These are phyloP conservation scores for Microbotryum lychnidis-dioicae DNA, from an alignment of 1,284 basidiomycete genomes.

Conservation along the genomic window DNA sequence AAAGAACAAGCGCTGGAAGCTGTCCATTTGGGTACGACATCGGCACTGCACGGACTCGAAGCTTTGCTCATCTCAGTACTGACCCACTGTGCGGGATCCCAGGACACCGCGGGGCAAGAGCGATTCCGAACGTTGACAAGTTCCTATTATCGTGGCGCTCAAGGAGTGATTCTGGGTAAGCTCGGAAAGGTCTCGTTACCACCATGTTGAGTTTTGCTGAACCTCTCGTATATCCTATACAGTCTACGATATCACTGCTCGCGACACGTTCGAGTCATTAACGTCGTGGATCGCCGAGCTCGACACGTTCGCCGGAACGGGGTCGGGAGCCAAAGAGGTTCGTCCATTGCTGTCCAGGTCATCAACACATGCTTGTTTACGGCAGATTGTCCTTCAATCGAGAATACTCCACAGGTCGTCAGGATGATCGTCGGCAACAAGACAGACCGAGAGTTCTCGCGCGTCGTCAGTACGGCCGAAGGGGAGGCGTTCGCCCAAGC, in stretches of 20 bases:
- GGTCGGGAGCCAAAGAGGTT: conserved; percentile 14
- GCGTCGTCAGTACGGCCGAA: conserved; percentile 73
- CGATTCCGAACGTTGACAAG: conserved; percentile 84
- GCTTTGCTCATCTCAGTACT: not conserved
- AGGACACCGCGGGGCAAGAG: conserved; percentile 89
- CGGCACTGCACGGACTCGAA: not conserved
- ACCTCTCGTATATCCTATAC: not conserved
- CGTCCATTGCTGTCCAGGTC: conserved; percentile 15
- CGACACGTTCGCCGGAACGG: conserved; percentile 67
- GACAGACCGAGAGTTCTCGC: conserved; percentile 83
- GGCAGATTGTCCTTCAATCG: no score
- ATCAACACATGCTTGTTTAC: conserved; percentile 42
- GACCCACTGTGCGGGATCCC: not conserved
- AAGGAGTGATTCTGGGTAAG: conserved; percentile 73
- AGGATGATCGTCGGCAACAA: conserved; percentile 94
- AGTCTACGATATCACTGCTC: conserved; percentile 91
- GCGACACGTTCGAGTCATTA: conserved; percentile 84
- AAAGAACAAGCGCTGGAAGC: conserved; percentile 46
- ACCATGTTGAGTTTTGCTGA: not conserved
- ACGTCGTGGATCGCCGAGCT: conserved; percentile 87
- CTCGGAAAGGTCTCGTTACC: not conserved
- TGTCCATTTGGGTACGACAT: conserved; percentile 48
- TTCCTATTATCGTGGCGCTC: conserved; percentile 85
- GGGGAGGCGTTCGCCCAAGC: conserved; percentile 70
- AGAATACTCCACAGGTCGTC: conserved; percentile 50